Conservation (phyloP, 2,329 filamentous ascomycete genomes). For the Hypocreales sp. region DNA sequence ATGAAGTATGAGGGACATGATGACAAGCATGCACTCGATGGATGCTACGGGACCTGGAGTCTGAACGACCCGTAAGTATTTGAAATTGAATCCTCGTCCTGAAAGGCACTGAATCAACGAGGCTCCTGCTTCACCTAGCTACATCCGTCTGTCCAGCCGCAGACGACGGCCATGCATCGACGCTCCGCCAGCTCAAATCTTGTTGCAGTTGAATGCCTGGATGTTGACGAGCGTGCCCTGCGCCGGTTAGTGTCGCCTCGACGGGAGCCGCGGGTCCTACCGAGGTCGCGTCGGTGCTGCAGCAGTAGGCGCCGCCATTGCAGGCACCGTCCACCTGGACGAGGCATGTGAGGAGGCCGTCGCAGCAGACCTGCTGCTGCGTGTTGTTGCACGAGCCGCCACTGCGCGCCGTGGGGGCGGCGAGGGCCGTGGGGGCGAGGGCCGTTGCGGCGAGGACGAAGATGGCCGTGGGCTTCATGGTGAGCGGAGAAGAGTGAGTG, state of each 20-base stretch:
- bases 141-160: too few relatives aligned
- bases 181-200: too few relatives aligned
- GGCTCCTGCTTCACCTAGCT: too few relatives aligned
- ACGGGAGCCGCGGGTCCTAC: slow-evolving; percentile 1
- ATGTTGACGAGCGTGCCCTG: slow-evolving; percentile 1
- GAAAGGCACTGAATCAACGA: too few relatives aligned
- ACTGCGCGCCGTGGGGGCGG: not conserved
- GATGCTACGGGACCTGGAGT: too few relatives aligned
- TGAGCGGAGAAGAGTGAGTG: too few relatives aligned
- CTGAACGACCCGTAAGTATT: too few relatives aligned
- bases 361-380: slow-evolving; percentile 2
- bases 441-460: slow-evolving; percentile 2
- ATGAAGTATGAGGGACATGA: too few relatives aligned
- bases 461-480: slow-evolving; percentile 1
- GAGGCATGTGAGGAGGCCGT: slow-evolving; percentile 1
- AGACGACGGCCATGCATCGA: too few relatives aligned
- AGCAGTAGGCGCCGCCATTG: slow-evolving; percentile 2
- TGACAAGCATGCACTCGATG: too few relatives aligned
- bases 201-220: slow-evolving; percentile 1
- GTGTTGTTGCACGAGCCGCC: not conserved
- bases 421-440: slow-evolving; percentile 1
- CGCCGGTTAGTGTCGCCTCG: too few relatives aligned
- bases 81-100: too few relatives aligned
- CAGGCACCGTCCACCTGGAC: slow-evolving; percentile 2
- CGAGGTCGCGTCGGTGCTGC: not conserved